Evolutionary conservation across 129 eudicot genomes (phyloP).

Genomic region (Flaveria linearis): DNA sequence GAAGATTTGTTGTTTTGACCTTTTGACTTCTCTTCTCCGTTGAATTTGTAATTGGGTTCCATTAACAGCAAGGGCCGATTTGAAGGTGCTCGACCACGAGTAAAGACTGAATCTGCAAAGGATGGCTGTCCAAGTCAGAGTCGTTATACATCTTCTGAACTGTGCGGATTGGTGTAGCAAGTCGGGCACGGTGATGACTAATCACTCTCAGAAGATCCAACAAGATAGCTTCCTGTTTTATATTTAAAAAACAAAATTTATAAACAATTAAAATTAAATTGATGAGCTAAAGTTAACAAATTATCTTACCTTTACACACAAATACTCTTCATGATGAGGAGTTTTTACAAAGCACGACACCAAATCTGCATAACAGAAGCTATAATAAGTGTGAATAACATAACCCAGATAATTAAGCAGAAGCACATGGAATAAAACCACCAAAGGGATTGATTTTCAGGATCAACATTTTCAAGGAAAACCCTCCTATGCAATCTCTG

Average conservation of each 20-base stretch:
- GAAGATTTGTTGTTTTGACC: constrained; percentile 46
- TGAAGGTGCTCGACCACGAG: constrained; percentile 55
- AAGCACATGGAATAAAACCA: constrained; percentile 28
- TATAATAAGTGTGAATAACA: not conserved
- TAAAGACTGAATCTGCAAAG: constrained; percentile 62
- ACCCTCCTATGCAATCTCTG: constrained; percentile 95
- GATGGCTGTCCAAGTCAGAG: constrained; percentile 66
- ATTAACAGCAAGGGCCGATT: constrained; percentile 67
- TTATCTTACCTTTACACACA: constrained; percentile 76
- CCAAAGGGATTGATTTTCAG: constrained; percentile 93
- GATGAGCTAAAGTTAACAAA: constrained; percentile 12
- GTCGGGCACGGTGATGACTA: constrained; percentile 88
- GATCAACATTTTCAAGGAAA: constrained; percentile 75
- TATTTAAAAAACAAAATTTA: not conserved
- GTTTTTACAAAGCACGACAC: constrained; percentile 97
- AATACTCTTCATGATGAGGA: constrained; percentile 83
- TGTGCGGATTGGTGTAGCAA: constrained; percentile 96
- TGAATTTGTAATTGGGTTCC: constrained; percentile 75
- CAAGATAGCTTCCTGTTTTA: constrained; percentile 78
- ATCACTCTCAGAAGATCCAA: constrained; percentile 90
- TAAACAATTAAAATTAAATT: not conserved
- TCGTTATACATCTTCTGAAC: constrained; percentile 75
- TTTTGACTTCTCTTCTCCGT: constrained; percentile 78
- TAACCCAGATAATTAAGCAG: not conserved
- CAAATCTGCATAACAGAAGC: constrained; percentile 56